A percentile compares a stretch with the other conserved stretches of the same genome.
Conservation (phyloP, 805 yeast genomes). For the Yamadazyma ubonensis region DNA sequence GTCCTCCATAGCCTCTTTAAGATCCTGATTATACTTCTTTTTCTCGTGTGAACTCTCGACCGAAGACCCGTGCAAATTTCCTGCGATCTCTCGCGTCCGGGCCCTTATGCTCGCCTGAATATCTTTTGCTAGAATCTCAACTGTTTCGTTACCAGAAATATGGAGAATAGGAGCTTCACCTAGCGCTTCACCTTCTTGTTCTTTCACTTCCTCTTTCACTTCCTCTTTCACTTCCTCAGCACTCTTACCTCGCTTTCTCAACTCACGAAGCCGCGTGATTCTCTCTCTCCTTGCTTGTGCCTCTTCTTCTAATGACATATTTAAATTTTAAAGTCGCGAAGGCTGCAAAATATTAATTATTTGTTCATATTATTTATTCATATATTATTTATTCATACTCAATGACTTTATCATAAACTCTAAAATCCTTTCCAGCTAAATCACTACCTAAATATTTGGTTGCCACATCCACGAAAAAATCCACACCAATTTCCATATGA, state of each 20-base stretch:
- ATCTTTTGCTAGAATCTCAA: conserved; percentile 25
- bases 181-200: conserved; percentile 1
- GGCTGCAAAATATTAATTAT: not conserved
- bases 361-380: not conserved
- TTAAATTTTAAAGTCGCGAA: not conserved
- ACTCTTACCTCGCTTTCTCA: conserved; percentile 7
- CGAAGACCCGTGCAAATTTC: not conserved
- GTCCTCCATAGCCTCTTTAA: conserved; percentile 27
- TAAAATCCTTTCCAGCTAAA: not conserved
- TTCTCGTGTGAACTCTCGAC: not conserved
- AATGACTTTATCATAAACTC: not conserved
- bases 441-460: conserved; percentile 41
- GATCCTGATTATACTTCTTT: conserved; percentile 26
- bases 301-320: conserved; percentile 13
- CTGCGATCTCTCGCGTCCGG: conserved; percentile 16
- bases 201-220: conserved; percentile 12
- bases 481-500: conserved; percentile 66
- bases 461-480: conserved; percentile 45
- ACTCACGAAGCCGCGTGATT: conserved; percentile 13
- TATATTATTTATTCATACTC: not conserved
- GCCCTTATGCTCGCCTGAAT: conserved; percentile 23
- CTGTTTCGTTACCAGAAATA: conserved; percentile 23
- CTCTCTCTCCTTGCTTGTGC: conserved; percentile 13
- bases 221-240: conserved; percentile 7
- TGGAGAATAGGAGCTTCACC: conserved; percentile 1